Base-by-base conservation (phyloP, 2,329 filamentous ascomycete species). In the Sporothrix variecibatus region DNA sequence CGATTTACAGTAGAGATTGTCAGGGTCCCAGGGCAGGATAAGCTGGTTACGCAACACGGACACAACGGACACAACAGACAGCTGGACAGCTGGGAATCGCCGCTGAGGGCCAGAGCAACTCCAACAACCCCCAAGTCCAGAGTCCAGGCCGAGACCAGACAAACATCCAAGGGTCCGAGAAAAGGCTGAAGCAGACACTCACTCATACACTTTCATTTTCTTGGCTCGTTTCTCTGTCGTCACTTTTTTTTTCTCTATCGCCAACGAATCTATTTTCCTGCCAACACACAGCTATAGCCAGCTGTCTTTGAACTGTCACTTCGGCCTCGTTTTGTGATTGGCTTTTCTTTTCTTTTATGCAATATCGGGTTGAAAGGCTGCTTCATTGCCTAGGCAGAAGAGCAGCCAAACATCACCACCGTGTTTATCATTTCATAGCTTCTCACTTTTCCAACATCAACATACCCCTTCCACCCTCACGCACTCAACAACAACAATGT, bases 211-310 rank as follows among this genome's bases (percentile, higher is more conserved):
- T 28, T n/a, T 34, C 6, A 34, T 58, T 34, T 23, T 67, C 38
- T 67, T 67, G 38, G 62, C 38, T 67, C 53, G 8, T 28, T 12
- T 65, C 60, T 65, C 60, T 68, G 40, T 49, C 64, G 40, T 68
- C 64, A 68, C 64, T 15, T 46, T 6, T 49, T 31, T 31, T 28
- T 49, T 20, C 56, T 68, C 23, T 17, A 46, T 46, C 62, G 38
- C 11, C 62, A 46, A 67, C 62, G 17, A 40, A 43, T 28, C 23
- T 53, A 12, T 69, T 26, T 34, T 69, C 23, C 49, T 53, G 15
- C 43, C 43, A 38, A n/a, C 7, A 53, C 65, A 51, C 65, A 15
- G 65, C 46, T 69, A 20, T 38, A 8, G 64, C 43, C 43, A 34
- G 20, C n/a, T 31, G 26, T 51, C 64, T 23, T 20, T 68, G 40